Evolutionary conservation across 2,329 filamentous ascomycete species (phyloP).

Genomic region (Phaeosphaeriaceae sp.): DNA sequence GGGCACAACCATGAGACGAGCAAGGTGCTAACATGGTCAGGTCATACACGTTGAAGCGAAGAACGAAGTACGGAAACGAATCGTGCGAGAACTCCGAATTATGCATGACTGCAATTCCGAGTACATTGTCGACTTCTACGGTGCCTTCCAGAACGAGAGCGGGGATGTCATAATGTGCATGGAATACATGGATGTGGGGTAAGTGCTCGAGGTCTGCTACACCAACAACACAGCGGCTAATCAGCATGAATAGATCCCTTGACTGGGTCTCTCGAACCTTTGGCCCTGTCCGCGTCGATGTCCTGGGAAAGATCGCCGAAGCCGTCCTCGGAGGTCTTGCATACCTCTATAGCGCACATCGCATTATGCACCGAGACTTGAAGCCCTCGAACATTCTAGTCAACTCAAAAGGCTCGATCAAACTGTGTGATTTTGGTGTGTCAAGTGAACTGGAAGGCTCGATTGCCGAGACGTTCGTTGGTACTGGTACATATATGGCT

Average conservation of each 20-base stretch:
- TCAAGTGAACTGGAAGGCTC: conserved; percentile 98
- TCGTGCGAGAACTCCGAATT: conserved; percentile 95
- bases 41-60: conserved; percentile 98
- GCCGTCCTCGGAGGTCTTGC: conserved; percentile 91
- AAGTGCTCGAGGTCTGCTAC: conserved; percentile 50
- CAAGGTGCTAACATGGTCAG: conserved; percentile 56
- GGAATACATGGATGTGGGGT: conserved; percentile 99
- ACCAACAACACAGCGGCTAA: conserved; percentile 18
- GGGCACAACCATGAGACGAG: neutral
- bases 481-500: conserved; percentile 99
- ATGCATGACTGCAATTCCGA: conserved; percentile 98
- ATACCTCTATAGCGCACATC: conserved; percentile 93
- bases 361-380: conserved; percentile 99
- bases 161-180: conserved; percentile 99
- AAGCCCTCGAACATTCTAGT: conserved; percentile 98
- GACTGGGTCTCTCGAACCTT: conserved; percentile 95
- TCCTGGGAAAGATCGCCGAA: conserved; percentile 96
- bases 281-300: conserved; percentile 92
- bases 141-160: conserved; percentile 93
- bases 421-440: conserved; percentile 98
- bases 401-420: conserved; percentile 93
- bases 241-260: conserved; percentile 69
- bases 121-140: conserved; percentile 97
- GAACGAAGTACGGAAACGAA: conserved; percentile 94
- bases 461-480: conserved; percentile 96